A percentile compares a stretch with the other conserved stretches of the same genome.
These are phyloP conservation scores for Rhododendron kiyosumense DNA, from an alignment of 148 eudicot species.

Conservation along the genomic window DNA sequence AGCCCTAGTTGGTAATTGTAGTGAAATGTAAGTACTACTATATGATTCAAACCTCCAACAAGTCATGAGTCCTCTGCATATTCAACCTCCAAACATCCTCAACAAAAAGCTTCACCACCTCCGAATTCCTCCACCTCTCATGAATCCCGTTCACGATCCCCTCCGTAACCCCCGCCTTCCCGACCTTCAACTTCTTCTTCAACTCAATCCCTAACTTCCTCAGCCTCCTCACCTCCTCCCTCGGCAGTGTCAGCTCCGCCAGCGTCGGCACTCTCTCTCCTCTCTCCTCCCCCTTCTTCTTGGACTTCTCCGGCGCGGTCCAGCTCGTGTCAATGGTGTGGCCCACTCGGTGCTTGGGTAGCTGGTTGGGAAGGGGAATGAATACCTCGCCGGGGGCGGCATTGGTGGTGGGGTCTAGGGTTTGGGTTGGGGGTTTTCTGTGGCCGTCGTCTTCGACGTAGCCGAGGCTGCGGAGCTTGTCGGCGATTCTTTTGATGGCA, in stretches of 20 bases:
- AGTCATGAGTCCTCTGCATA: constrained; percentile 92
- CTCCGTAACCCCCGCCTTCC: constrained; percentile 88
- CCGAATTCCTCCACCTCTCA: constrained; percentile 80
- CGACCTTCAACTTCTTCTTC: constrained; percentile 72
- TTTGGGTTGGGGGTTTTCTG: neutral
- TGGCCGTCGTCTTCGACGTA: constrained; percentile 38
- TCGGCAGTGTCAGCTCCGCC: constrained; percentile 64
- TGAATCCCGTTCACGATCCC: constrained; percentile 95
- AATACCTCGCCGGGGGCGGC: constrained; percentile 59
- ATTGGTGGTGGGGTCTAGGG: neutral
- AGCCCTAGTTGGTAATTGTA: neutral
- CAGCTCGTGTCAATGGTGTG: constrained; percentile 87
- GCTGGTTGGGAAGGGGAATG: constrained; percentile 53
- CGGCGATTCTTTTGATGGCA: constrained; percentile 87
- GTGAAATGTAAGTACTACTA: neutral
- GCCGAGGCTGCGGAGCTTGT: constrained; percentile 82
- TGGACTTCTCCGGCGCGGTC: constrained; percentile 78
- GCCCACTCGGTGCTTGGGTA: constrained; percentile 74
- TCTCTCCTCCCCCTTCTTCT: constrained; percentile 23
- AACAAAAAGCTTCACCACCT: constrained; percentile 67
- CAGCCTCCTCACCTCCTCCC: constrained; percentile 62
- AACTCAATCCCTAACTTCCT: constrained; percentile 52
- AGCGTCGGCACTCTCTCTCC: constrained; percentile 42
- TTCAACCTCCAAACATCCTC: constrained; percentile 81
- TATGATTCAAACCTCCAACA: constrained; percentile 60